Base-by-base conservation (phyloP, 352 stramenopile genomes). In the Globisporangium carolinianum region DNA sequence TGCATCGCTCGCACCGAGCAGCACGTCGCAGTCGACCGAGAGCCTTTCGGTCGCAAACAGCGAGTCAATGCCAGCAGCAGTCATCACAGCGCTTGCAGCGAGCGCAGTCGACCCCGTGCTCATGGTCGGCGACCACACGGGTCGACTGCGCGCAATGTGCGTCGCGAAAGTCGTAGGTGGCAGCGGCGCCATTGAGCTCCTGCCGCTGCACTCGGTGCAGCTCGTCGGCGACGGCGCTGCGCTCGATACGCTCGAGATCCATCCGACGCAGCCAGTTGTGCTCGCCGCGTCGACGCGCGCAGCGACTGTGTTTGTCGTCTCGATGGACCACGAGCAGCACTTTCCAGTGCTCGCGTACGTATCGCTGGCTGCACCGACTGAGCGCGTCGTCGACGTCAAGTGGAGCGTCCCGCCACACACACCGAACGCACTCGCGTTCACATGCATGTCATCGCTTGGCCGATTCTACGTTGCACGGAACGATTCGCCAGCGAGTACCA, bases 281-380 rank as follows among this genome's bases (percentile, higher is more conserved):
- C 58, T 91, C 45, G 76, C 71, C 1, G 67, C 76, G 5, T 93
- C 83, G 1, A 91, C 83, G 0, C 53, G 65, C 0, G 69, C 66
- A 47, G 51, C 63, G 11, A 51, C 53, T 0, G 66, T 90, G 4
- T 87, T 88, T 46, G 47, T 91, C 6, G 6, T 91, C 3, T 89
- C 79, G 7, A 65, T 89, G 53, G 83, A 91, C 12, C 79, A 87
- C 51, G 79, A 91, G 49, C 79, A 76, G 39, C 68, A 72, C n/a
- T 93, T 93, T 45, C 65, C 59, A 0, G 71, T 86, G 0, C 51
- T 85, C n/a, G 80, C 76, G 0, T 89, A 76, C 58, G 69, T 84
- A 38, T 66, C 61, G 15, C 55, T 91, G 24, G 63, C 59, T 38
- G 60, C 69, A 11, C 35, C 61, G 2, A 65, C 55, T 18, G 81